Conservation (phyloP, 2,329 filamentous ascomycete genomes). For the Ophiostoma quercus region DNA sequence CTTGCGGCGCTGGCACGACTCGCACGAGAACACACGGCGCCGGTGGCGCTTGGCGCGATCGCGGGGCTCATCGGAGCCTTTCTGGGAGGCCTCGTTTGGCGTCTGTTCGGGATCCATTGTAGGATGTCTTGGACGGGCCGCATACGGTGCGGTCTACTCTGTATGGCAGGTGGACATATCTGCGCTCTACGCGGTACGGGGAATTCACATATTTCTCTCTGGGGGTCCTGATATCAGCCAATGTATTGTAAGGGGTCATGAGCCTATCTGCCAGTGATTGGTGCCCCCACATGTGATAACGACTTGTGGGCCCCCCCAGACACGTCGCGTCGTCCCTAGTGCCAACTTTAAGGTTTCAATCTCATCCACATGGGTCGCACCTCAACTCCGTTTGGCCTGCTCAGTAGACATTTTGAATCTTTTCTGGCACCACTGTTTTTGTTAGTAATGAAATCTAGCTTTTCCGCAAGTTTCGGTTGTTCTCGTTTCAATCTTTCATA, state of each 20-base stretch:
- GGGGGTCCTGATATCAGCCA: conserved; percentile 2
- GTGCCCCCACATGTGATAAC: conserved; percentile 12
- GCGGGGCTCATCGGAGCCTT: conserved; percentile 6
- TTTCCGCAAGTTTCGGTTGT: background rate
- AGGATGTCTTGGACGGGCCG: background rate
- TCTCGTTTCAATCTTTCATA: background rate
- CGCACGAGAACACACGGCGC: conserved; percentile 13
- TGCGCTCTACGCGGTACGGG: background rate
- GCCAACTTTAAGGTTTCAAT: background rate
- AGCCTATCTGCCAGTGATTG: conserved; percentile 1
- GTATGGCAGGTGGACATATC: background rate
- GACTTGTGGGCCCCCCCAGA: background rate
- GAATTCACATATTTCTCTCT: background rate
- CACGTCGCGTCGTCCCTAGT: conserved; percentile 5
- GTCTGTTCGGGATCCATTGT: conserved; percentile 2
- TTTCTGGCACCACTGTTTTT: background rate
- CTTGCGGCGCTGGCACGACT: conserved; percentile 15
- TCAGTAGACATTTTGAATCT: conserved; percentile 11
- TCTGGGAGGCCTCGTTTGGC: background rate
- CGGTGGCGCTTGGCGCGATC: conserved; percentile 14
- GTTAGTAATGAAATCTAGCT: background rate
- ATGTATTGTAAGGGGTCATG: conserved; percentile 8
- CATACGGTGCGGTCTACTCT: background rate
- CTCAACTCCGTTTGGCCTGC: conserved; percentile 3
- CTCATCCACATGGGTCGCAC: background rate